A percentile compares a stretch with the other conserved stretches of the same genome.
Conservation (phyloP, 805 yeast genomes). For the Pachysolen tannophilus region DNA sequence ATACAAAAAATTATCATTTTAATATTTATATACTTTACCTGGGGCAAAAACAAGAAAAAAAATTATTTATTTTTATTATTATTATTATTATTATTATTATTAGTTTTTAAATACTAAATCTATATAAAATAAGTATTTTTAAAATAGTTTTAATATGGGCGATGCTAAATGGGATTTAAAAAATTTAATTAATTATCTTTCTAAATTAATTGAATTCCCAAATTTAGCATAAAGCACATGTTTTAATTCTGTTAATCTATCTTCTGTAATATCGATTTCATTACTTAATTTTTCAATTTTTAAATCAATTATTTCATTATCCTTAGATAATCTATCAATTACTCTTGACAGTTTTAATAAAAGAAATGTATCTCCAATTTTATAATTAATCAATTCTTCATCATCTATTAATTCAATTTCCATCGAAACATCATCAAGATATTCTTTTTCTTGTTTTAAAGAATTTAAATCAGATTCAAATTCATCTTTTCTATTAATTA, state of each 20-base stretch:
- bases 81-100: too few relatives aligned
- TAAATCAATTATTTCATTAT: conserved; percentile 42
- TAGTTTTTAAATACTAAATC: too few relatives aligned
- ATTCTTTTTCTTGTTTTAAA: conserved; percentile 68
- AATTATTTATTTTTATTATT: too few relatives aligned
- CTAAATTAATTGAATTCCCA: conserved; percentile 83
- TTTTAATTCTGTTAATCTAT: conserved; percentile 54
- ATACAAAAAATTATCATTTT: too few relatives aligned
- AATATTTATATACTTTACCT: too few relatives aligned
- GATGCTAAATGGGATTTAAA: too few relatives aligned
- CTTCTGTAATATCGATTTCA: conserved; percentile 43
- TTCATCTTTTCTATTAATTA: conserved; percentile 64
- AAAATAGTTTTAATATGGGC: too few relatives aligned
- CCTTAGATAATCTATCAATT: conserved; percentile 57
- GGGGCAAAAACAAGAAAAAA: too few relatives aligned
- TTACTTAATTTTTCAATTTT: conserved; percentile 38
- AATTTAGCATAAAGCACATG: conserved; percentile 77
- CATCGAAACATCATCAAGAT: conserved; percentile 74
- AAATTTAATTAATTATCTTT: too few relatives aligned
- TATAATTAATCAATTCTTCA: conserved; percentile 65
- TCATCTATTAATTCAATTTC: conserved; percentile 84
- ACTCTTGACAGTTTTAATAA: conserved; percentile 60
- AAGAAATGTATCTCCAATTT: conserved; percentile 77
- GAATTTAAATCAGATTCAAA: conserved; percentile 39
- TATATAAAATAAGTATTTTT: too few relatives aligned